Evolutionary conservation across 441 rosid genomes (phyloP), one percentile per base, ranked within the genome.

Genomic region (Lepidium campestre): DNA sequence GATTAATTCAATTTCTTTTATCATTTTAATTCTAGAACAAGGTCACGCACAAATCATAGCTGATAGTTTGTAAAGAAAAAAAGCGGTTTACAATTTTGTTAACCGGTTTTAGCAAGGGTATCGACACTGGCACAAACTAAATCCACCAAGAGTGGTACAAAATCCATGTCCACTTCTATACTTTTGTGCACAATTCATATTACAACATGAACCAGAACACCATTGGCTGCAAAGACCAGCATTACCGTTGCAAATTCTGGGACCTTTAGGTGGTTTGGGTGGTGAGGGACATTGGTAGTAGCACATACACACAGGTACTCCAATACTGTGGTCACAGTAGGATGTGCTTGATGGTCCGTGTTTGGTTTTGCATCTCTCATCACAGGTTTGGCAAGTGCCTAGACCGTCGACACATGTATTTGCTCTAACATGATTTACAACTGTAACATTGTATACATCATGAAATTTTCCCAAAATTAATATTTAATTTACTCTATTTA

Each of bases 301-400:
- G 52, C 75, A 71, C 2, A 0, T 19, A 65, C 75, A 71, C 17
- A 56, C 4, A 3, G 49, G 34, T 6, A 17, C 19, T 13, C 64
- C 58, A 62, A 14, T 3, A 29, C 31, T 34, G 5, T 0, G 1
- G 10, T 49, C 65, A 47, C 75, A 63, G 1, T 0, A 9, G 44
- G 65, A 23, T 39, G 56, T 12, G 12, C 57, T 11, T 9, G 70
- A 46, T 65, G 60, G 41, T 14, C 71, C 71, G 5, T 65, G 67
- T 20, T 50, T 72, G 27, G 49, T 40, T n/a, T 65, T 65, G 48
- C 76, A 72, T 50, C 11, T 58, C 12, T 17, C 19, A 11, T 72
- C 62, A 8, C 76, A 72, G 12, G 34, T 31, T 13, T 23, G 12
- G 19, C 76, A 72, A 17, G 6, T 23, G 49, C 67, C 67, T 25